Evolutionary conservation across 73 alveolate genomes (phyloP).

Genomic region (Tetrahymena borealis): DNA sequence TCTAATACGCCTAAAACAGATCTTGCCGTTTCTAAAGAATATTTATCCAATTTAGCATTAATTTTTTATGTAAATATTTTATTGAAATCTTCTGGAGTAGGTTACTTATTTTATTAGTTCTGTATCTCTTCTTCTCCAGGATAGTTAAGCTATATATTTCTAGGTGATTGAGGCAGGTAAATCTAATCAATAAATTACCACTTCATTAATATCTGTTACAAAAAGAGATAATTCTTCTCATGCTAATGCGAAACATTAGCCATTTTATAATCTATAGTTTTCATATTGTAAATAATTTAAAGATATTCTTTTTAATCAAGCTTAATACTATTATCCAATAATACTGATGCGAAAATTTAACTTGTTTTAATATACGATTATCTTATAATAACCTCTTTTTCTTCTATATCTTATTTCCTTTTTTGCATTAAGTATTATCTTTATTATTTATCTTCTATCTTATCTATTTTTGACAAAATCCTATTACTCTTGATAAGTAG

Average conservation of each 20-base stretch:
- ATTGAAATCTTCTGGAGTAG: not conserved
- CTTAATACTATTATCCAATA: not conserved
- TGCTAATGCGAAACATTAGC: not conserved
- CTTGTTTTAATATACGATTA: not conserved
- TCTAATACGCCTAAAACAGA: not conserved
- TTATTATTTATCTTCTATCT: too few relatives aligned
- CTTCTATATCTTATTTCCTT: not conserved
- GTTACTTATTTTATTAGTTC: not conserved
- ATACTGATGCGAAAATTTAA: not conserved
- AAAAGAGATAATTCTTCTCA: not conserved
- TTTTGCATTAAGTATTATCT: too few relatives aligned
- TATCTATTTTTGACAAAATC: not conserved
- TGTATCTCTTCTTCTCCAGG: not conserved
- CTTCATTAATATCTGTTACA: not conserved
- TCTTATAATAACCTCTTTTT: not conserved
- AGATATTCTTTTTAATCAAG: not conserved
- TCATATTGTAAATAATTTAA: not conserved
- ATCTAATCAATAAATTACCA: not conserved
- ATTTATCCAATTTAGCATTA: not conserved
- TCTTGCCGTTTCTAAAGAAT: not conserved
- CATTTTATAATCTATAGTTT: not conserved
- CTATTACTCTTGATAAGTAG: not conserved
- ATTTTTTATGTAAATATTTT: not conserved
- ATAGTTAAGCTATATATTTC: not conserved
- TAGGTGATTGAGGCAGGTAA: not conserved